phyloP scores from a whole-genome alignment of 371 early-diverging fungal genomes.

The Actinomortierella ambigua region DNA sequence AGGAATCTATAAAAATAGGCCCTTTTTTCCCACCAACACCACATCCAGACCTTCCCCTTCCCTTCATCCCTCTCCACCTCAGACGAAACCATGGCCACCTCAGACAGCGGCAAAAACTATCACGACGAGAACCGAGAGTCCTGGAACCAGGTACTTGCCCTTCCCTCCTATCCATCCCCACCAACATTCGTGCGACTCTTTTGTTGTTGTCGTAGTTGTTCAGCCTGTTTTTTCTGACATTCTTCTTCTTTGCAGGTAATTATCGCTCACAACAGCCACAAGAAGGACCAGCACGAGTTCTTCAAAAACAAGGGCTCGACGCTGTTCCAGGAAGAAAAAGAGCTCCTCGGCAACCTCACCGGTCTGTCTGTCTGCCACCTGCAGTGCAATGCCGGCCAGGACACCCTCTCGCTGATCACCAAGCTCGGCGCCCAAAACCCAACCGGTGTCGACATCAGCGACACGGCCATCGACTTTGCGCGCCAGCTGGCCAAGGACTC shows the following conservation, averaged over 20 bases:
- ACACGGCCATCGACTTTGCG: conserved; percentile 36
- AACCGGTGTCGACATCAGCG: conserved; percentile 43
- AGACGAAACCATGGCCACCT: too few species aligned
- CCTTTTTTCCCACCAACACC: too few species aligned
- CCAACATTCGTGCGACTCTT: not conserved
- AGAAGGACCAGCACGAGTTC: conserved; percentile 39
- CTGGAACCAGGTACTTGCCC: conserved; percentile 26
- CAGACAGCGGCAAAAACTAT: not conserved
- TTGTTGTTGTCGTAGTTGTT: not conserved
- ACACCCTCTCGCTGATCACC: conserved; percentile 37
- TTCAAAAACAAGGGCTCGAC: conserved; percentile 39
- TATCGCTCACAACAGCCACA: conserved; percentile 43
- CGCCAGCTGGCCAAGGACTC: conserved; percentile 27
- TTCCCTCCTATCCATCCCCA: not conserved
- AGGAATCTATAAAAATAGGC: too few species aligned
- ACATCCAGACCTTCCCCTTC: too few species aligned
- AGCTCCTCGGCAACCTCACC: conserved; percentile 30
- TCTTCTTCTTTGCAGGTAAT: conserved; percentile 8
- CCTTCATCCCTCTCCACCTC: too few species aligned
- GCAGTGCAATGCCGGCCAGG: conserved; percentile 45
- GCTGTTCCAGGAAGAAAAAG: conserved; percentile 33
- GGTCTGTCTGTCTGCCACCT: conserved; percentile 41
- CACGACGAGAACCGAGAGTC: conserved; percentile 39
- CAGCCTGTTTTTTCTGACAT: not conserved
- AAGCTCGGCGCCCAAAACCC: conserved; percentile 33